Base-by-base conservation (phyloP, 2,329 filamentous ascomycete genomes). In the Dothideomycetes sp. region DNA sequence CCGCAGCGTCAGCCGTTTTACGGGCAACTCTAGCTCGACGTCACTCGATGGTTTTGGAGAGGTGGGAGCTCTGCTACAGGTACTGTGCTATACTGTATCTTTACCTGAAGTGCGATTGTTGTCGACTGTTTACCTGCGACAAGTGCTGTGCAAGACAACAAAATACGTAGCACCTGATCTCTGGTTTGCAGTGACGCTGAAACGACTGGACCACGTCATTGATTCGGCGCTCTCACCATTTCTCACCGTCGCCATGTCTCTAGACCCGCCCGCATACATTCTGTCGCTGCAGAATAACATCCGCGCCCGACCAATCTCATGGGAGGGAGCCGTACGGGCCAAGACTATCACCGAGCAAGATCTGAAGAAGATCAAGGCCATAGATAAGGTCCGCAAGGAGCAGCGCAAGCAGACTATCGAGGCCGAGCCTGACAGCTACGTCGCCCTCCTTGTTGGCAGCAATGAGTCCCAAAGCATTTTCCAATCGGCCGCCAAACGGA, bases 221-320 rank as follows among this genome's bases (percentile, higher is more conserved):
- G 22, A 27, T 27, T n/a, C n/a, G n/a, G n/a, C n/a, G n/a, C n/a
- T n/a, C n/a, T n/a, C n/a, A n/a, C n/a, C n/a, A n/a, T n/a, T n/a
- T n/a, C n/a, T n/a, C n/a, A 3, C 19, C 22, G n/a, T 31, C 50
- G 49, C 19, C 45, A 95, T 95, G 88, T 89, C 87, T 60, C 77
- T 94, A 62, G 87, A 95, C 60, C 83, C 86, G 52, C 88, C 88
- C 44, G 84, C 84, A 44, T 95, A 95, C 64, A 75, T 84, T 49
- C 73, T 78, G 58, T 89, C 86, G 51, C 75, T 95, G 52, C 88
- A 94, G 70, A 93, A 85, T 76, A 96, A 96, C 72, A 94, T 96
- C 61, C 85, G 91, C 58, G 83, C 85, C 58, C 79, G 91, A 51
- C 88, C 88, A 49, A 94, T 98, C 65, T 88, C 89, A 43, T 98